Evolutionary conservation across 805 yeast species (phyloP).

Genomic region (Metschnikowia sp.): DNA sequence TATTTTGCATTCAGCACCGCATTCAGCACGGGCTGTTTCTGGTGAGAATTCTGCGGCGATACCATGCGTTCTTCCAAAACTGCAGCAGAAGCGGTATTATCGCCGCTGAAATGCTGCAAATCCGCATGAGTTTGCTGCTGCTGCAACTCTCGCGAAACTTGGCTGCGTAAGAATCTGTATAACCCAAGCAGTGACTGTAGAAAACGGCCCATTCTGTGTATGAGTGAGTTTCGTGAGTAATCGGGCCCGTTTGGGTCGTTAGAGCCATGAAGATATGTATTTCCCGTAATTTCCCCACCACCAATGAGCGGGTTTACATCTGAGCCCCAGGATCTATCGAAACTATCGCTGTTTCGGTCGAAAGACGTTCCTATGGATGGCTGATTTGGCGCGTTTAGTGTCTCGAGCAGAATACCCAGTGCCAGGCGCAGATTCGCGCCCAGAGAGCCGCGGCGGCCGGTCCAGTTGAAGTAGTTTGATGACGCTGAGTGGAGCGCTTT

Average conservation of each 20-base stretch:
- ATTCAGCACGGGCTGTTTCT: slow-evolving; percentile 51
- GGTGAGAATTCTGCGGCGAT: slow-evolving; percentile 32
- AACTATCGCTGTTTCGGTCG: not conserved
- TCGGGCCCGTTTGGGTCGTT: not conserved
- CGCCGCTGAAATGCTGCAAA: not conserved
- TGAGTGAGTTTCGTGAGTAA: not conserved
- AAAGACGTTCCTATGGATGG: not conserved
- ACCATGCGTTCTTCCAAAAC: slow-evolving; percentile 34
- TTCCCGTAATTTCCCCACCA: not conserved
- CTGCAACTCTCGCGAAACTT: slow-evolving; percentile 4
- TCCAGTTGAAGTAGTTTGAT: slow-evolving; percentile 27
- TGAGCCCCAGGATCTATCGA: not conserved
- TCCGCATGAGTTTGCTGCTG: slow-evolving; percentile 5
- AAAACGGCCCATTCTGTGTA: not conserved
- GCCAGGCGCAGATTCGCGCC: slow-evolving; percentile 10
- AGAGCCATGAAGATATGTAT: too few relatives aligned
- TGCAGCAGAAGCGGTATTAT: not conserved
- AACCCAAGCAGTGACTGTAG: slow-evolving; percentile 7
- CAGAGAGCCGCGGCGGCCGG: slow-evolving; percentile 26
- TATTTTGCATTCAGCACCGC: slow-evolving; percentile 93
- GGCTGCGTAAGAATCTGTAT: slow-evolving; percentile 1
- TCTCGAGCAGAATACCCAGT: slow-evolving; percentile 28
- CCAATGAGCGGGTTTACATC: slow-evolving; percentile 1
- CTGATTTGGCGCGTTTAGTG: slow-evolving; percentile 11
- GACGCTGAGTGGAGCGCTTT: slow-evolving; percentile 56